Base-by-base conservation (phyloP, 768 basidiomycete genomes). In the Termitomyces sp. region DNA sequence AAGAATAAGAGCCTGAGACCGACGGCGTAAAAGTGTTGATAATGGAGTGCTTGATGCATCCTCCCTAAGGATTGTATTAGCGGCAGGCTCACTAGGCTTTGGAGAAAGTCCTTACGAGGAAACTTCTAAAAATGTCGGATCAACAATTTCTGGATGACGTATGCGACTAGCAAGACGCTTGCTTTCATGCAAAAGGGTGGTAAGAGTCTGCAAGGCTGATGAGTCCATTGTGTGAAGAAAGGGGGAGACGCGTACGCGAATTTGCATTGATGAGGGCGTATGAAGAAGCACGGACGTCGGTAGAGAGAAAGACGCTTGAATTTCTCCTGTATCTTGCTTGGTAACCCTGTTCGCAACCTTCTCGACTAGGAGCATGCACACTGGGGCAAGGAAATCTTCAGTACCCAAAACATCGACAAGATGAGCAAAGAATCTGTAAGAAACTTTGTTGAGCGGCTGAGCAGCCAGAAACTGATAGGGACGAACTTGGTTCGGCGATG, bases 401-500 rank as follows among this genome's bases (percentile, higher is more conserved):
- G 87, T 75, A 3, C 92, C 94, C 22, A 98, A 80, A 2, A 89
- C 86, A 55, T 92, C 85, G 22, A 90, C 82, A 14, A 99, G 80
- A 67, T 95, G 93, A 2, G 85, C 77, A 72, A 94, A 98, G 73
- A 99, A 96, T 56, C 93, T 95, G 47, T 28, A 53, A 55, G 52
- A 52, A 22, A 51, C 28, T 47, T 58, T 20, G 63, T 24, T 28
- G 36, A 47, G 51, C 55, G 44, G 43, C 13, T 20, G 6, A 28
- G 10, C 1, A 32, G 7, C 28, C 9, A 40, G 32, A n/a, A 22
- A 46, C 33, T 32, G 33, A 33, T 7, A 22, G 24, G 32, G 62
- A 54, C 18, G 74, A 84, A 95, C 94, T 87, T 88, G 56, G 89
- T 86, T 46, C 93, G 88, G 24, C 97, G 87, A 71, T 99, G 96